Conservation (phyloP, 164 flowering plant species). For the Berberis vulgaris region DNA sequence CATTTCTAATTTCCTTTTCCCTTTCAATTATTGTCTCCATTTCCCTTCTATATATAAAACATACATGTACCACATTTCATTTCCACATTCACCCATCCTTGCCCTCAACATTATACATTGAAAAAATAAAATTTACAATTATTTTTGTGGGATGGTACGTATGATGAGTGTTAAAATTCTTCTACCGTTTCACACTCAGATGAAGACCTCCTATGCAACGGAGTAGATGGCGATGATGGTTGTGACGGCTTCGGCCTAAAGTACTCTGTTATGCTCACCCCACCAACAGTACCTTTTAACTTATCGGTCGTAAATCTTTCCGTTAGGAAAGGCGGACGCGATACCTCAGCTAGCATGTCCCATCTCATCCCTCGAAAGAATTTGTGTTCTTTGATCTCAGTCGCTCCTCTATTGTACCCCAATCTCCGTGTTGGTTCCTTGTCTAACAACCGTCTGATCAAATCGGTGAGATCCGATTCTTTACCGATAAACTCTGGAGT, state of each 20-base stretch:
- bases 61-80: too few species aligned
- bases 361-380: slow-evolving; percentile 68
- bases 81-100: too few species aligned
- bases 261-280: slow-evolving; percentile 38
- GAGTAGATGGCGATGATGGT: slow-evolving; percentile 18
- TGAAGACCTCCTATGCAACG: slow-evolving; percentile 14
- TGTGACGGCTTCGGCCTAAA: slow-evolving; percentile 27
- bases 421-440: slow-evolving; percentile 71
- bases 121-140: neutral
- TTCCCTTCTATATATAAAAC: too few species aligned
- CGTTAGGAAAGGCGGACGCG: slow-evolving; percentile 81
- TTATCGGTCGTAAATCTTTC: slow-evolving; percentile 24
- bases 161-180: neutral
- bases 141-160: neutral
- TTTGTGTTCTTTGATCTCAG: slow-evolving; percentile 63
- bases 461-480: slow-evolving; percentile 45
- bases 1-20: too few species aligned
- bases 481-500: slow-evolving; percentile 58
- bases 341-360: slow-evolving; percentile 66
- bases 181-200: neutral
- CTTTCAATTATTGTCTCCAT: too few species aligned
- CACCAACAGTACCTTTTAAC: slow-evolving; percentile 8
- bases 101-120: neutral
- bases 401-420: slow-evolving; percentile 62
- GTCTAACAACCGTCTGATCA: slow-evolving; percentile 58